phyloP scores from a whole-genome alignment of 495 filamentous ascomycete genomes.

The Talaromyces stipitatus region DNA sequence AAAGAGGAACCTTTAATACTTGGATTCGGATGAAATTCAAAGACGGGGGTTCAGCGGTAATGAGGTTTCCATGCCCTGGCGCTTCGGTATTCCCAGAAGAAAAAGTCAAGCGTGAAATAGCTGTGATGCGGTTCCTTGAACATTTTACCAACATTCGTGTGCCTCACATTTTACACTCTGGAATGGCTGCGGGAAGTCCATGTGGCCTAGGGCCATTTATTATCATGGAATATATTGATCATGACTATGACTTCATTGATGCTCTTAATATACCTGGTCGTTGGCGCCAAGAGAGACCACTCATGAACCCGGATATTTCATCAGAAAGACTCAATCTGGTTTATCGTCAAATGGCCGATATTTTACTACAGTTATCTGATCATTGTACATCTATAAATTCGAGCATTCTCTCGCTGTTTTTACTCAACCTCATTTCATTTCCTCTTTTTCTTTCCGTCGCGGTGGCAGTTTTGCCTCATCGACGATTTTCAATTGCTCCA shows the following conservation, averaged over 20 bases:
- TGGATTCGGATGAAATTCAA: constrained; percentile 9
- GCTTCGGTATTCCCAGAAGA: constrained; percentile 24
- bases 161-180: constrained; percentile 26
- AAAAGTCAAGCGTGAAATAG: constrained; percentile 32
- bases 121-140: constrained; percentile 31
- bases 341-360: constrained; percentile 24
- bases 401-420: too few relatives aligned
- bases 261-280: constrained; percentile 18
- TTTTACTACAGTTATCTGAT: constrained; percentile 24
- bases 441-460: too few relatives aligned
- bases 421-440: too few relatives aligned
- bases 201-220: constrained; percentile 34
- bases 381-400: too few relatives aligned
- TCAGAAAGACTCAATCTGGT: constrained; percentile 17
- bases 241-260: constrained; percentile 19
- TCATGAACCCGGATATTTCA: constrained; percentile 20
- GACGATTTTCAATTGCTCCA: too few relatives aligned
- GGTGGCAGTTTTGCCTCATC: too few relatives aligned
- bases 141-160: constrained; percentile 33
- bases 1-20: constrained; percentile 13
- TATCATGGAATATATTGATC: constrained; percentile 34
- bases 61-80: constrained; percentile 11
- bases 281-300: constrained; percentile 7
- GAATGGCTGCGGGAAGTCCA: constrained; percentile 17
- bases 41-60: constrained; percentile 2